Conservation (phyloP, 495 filamentous ascomycete genomes). For the Aspergillus hancockii region DNA sequence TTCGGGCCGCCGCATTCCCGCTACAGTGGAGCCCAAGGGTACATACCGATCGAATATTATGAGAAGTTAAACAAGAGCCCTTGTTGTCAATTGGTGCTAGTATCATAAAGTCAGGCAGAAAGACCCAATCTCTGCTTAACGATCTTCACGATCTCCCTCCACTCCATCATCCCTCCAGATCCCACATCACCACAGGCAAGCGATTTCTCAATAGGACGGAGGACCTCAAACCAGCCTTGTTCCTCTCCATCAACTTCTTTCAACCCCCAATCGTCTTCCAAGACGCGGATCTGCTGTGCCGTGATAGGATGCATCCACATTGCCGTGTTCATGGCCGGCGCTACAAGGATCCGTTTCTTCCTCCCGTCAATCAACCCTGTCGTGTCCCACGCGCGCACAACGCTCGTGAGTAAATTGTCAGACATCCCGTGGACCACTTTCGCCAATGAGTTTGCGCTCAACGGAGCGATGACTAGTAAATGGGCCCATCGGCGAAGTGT, state of each 20-base stretch:
- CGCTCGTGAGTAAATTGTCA: constrained; percentile 67
- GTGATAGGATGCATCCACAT: constrained; percentile 91
- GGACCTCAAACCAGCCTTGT: constrained; percentile 73
- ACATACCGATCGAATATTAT: background rate
- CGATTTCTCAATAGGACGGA: constrained; percentile 67
- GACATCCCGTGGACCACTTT: constrained; percentile 70
- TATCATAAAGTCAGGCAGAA: background rate
- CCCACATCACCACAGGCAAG: constrained; percentile 84
- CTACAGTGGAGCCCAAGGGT: background rate
- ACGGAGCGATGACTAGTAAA: constrained; percentile 75
- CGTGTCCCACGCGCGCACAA: constrained; percentile 89
- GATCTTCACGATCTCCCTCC: constrained; percentile 65
- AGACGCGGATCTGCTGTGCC: constrained; percentile 61
- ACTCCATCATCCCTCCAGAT: constrained; percentile 75
- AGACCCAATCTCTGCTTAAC: constrained; percentile 48
- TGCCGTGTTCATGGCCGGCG: constrained; percentile 80
- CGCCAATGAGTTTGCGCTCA: constrained; percentile 77
- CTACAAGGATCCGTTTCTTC: constrained; percentile 36
- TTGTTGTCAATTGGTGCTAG: background rate
- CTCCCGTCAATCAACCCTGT: constrained; percentile 56
- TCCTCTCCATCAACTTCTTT: constrained; percentile 25
- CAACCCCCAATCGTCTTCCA: constrained; percentile 73
- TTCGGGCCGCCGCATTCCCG: background rate
- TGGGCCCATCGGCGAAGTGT: constrained; percentile 80
- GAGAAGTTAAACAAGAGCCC: background rate